Base-by-base conservation (phyloP, 2,329 filamentous ascomycete species). In the Aspergillus udagawae region DNA sequence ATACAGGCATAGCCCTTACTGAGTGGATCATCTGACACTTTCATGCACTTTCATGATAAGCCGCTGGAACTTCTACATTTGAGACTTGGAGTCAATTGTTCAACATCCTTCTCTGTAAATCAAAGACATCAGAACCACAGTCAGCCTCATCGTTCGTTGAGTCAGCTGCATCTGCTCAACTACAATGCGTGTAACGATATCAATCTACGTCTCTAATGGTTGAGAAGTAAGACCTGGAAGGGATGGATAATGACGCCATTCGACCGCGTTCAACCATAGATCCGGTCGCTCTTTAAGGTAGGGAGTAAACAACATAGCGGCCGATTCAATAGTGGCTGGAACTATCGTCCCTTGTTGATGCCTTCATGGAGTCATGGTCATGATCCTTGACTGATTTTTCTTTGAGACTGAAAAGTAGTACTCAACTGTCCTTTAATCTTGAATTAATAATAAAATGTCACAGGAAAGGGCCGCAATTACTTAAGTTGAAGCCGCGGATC, bases 401-500 rank as follows among this genome's bases (percentile, higher is more conserved):
- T n/a, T n/a, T n/a, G 17, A 21, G 4, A 21, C 17, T 44, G 10
- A n/a, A 21, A n/a, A 44, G 41, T n/a, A 44, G 41, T 44, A 20
- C 29, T 38, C 14, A 38, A 38, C 32, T 38, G 32, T 17, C 32
- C 32, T 10, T 44, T 44, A 44, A 44, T 44, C 41, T 17, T 38
- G 21, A 28, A 50, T 50, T 50, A 50, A 32, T 50, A 50, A 50
- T 20, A 35, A 35, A 27, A 50, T 27, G 10, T 9, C 41, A 20
- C 41, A 45, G 42, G 7, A 45, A 21, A 23, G 42, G 9, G 4
- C n/a, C 20, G 10, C 10, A 45, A 45, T 45, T 45, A 45, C 42
- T 54, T 47, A 54, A 61, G 29, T 44, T 62, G 58, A 60, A 57
- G 57, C 58, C 58, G 57, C 51, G 60, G 55, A 58, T 59, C 58